Base-by-base conservation (phyloP, 176 grass and related monocot species). In the Dactylis glomerata region DNA sequence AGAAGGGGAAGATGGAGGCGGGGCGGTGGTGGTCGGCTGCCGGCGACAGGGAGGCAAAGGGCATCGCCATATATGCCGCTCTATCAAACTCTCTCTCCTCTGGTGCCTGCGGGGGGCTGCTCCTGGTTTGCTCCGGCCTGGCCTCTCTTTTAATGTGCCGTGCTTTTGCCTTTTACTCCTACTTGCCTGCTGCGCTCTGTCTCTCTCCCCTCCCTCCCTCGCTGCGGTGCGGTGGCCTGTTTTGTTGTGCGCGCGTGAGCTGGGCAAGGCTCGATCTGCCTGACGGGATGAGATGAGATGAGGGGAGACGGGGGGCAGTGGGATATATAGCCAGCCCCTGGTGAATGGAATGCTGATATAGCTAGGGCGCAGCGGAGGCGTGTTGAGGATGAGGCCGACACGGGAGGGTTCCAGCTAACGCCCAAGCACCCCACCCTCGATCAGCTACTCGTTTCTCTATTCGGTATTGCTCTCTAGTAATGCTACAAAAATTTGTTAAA, bases 21-120 rank as follows among this genome's bases (percentile, higher is more conserved):
- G 64, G 26, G 77, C 82, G 61, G 50, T 76, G 74, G 63, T 90
- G 81, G 71, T 85, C 83, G 81, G 78, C 90, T 95, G 90, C 90
- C 80, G 87, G 94, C 77, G 94, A 94, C 75, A 85, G 69, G 90
- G 89, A 97, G 89, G 89, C 88, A 92, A 85, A 92, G 33, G 85
- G 89, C 83, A 92, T 94, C 87, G 92, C 92, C 92, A 94, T 94
- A 74, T 93, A 67, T 85, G 84, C 74, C 76, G 83, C 71, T 75
- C 67, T 38, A 23, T 38, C 51, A 24, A 27, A 52, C 15, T 17
- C 82, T 57, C 37, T 46, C 19, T 56, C 17, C 80, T 83, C 80
- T 75, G 69, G 41, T 73, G 65, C 65, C 65, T 62, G 69, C 23
- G 23, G 38, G 45, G 68, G n/a, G 66, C 10, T 12, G 66, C 36